Evolutionary conservation across 768 basidiomycete genomes (phyloP), one percentile per base, ranked within the genome.

Genomic region (Hortiboletus flavorubellus): DNA sequence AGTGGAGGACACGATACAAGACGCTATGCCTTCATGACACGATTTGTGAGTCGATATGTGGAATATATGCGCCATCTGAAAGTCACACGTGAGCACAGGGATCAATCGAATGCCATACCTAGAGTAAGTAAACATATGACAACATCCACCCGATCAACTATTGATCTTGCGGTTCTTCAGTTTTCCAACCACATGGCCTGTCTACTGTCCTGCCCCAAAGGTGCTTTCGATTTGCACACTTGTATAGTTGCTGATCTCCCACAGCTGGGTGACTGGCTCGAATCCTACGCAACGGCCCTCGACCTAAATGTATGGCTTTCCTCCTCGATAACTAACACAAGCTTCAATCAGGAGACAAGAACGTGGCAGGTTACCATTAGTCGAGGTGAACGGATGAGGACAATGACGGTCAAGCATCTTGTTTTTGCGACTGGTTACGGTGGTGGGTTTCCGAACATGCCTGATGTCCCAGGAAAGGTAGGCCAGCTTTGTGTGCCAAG

Each of bases 291-390:
- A 0, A 72, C 77, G 10, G 65, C 76, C 4, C 72, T 86, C 53
- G 86, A 87, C 55, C 63, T 89, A 8, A 80, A 84, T 58, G 77
- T 84, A 16, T 86, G 83, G 86, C 78, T 76, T 0, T 78, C 78
- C 0, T 71, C 80, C 3, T 74, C 66, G 15, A 67, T 81, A 23
- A 65, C 54, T 1, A 67, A 60, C 12, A 66, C 76, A 8, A 57
- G 40, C 0, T 77, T 76, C 62, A 65, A 74, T 59, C 65, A 69
- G 26, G 64, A 64, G 33, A 70, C 67, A 29, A 64, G 64, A 34
- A 70, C 64, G 7, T 85, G 82, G 83, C 63, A 67, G 23, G 74
- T 81, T 29, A 64, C 58, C 2, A 58, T 83, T 46, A 56, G 64
- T 26, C 68, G 73, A 15, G 60, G 54, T 11, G 69, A 56, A 34